Evolutionary conservation across 495 filamentous ascomycete species (phyloP), one percentile per base, ranked within the genome.

Genomic region (Podospora comata): DNA sequence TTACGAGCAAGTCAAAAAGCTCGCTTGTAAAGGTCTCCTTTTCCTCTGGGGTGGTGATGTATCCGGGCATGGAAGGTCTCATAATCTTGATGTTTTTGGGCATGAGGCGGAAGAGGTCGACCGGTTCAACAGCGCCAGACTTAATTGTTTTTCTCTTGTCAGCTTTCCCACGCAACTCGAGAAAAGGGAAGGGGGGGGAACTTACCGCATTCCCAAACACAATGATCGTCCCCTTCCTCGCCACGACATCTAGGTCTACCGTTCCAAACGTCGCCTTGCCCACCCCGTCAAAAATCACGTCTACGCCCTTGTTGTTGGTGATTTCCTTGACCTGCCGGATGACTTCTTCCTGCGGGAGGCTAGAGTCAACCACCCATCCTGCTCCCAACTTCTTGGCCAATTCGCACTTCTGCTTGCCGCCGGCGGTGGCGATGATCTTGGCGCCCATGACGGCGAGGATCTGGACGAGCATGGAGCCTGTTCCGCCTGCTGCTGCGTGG

Each of bases 401-500:
- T 54, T 83, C 85, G 19, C 88, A 82, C 80, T 98, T 99, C 75
- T 87, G 91, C 9, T 77, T 70, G 28, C 88, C 91, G 9, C 88
- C 88, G 1, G 91, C 93, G 11, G 93, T 96, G 5, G 91, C 95
- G 74, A 99, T 97, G 11, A 89, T 88, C 67, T 84, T 85, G 23
- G 92, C 94, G 1, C 93, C 94, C 28, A 93, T 84, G 1, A 82
- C 79, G 61, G 84, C 83, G 26, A 97, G 77, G 57, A 97, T 78
- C 80, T 96, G 93, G 27, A 86, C 89, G 65, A 97, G 82, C 79
- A 90, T 87, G 56, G 89, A 82, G 0, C 94, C 95, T 0, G 93
- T 91, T 4, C 95, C 95, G 56, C 95, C 95, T 9, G 94, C 93
- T 0, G 95, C 95, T 0, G 95, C 94, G 71, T 96, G 92, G 39